Evolutionary conservation across 139 green algal genomes (phyloP).

Genomic region (Nannochloris sp.): DNA sequence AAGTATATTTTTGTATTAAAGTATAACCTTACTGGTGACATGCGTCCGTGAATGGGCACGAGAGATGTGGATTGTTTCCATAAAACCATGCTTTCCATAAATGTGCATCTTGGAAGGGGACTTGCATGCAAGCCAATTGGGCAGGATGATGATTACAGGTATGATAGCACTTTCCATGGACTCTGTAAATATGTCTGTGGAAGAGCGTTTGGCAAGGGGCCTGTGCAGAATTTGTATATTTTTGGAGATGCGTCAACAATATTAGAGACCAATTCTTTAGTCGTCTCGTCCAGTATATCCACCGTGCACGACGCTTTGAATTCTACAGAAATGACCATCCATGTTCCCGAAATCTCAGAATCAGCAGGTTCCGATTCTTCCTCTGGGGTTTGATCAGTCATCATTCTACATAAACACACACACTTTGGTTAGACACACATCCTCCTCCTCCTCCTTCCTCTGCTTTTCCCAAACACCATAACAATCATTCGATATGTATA

Average conservation of each 20-base stretch:
- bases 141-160: too few relatives aligned
- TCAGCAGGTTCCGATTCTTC: background rate
- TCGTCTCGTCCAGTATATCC: constrained; percentile 1
- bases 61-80: too few relatives aligned
- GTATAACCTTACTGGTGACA: background rate
- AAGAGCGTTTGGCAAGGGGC: constrained; percentile 12
- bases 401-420: background rate
- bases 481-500: too few relatives aligned
- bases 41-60: too few relatives aligned
- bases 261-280: background rate
- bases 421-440: too few relatives aligned
- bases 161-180: background rate
- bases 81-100: too few relatives aligned
- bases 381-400: background rate
- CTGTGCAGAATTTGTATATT: constrained; percentile 15
- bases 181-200: constrained; percentile 1
- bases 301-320: constrained; percentile 2
- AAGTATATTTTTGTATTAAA: background rate
- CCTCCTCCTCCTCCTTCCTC: too few relatives aligned
- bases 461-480: too few relatives aligned
- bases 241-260: constrained; percentile 3
- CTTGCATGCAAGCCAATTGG: too few relatives aligned
- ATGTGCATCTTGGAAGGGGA: too few relatives aligned
- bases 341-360: constrained; percentile 1
- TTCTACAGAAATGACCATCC: background rate